A percentile compares a stretch with the other conserved stretches of the same genome.
Evolutionary conservation across 1,284 basidiomycete genomes (phyloP).

Genomic region (Peniophora sp.): DNA sequence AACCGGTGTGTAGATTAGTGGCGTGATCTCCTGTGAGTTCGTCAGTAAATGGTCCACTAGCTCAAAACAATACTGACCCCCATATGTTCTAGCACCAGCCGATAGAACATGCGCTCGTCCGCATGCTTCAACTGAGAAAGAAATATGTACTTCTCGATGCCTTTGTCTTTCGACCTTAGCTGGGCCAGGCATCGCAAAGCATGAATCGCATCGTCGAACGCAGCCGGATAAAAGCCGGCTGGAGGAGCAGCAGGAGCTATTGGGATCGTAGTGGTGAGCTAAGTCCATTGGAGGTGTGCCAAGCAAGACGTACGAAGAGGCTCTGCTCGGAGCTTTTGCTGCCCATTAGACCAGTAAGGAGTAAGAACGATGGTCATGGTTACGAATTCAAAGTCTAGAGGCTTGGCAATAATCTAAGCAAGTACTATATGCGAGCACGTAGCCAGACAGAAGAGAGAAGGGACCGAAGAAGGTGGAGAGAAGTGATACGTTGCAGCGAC

Average conservation of each 20-base stretch:
- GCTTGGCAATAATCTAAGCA: too few relatives aligned
- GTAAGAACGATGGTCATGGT: slow-evolving; percentile 62
- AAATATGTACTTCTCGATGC: slow-evolving; percentile 79
- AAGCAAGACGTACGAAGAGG: slow-evolving; percentile 40
- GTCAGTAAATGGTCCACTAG: not conserved
- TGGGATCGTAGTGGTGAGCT: slow-evolving; percentile 10
- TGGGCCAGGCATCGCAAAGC: slow-evolving; percentile 56
- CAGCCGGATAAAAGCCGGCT: slow-evolving; percentile 59
- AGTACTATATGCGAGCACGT: too few relatives aligned
- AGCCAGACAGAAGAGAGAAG: too few relatives aligned
- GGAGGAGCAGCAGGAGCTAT: slow-evolving; percentile 40
- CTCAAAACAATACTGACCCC: slow-evolving; percentile 18
- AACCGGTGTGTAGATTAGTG: slow-evolving; percentile 87
- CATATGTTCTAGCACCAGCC: slow-evolving; percentile 62
- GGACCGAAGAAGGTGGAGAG: too few relatives aligned
- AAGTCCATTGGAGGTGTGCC: not conserved
- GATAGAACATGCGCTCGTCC: slow-evolving; percentile 72
- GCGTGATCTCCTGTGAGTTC: slow-evolving; percentile 53
- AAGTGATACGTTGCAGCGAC: too few relatives aligned
- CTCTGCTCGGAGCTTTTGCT: slow-evolving; percentile 58
- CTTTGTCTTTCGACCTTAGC: slow-evolving; percentile 65
- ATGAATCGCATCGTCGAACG: slow-evolving; percentile 48
- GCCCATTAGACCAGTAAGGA: slow-evolving; percentile 59
- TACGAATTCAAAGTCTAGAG: not conserved
- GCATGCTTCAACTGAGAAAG: slow-evolving; percentile 67